phyloP scores from a whole-genome alignment of 2,329 filamentous ascomycete genomes.

The Trematosphaeria pertusa region DNA sequence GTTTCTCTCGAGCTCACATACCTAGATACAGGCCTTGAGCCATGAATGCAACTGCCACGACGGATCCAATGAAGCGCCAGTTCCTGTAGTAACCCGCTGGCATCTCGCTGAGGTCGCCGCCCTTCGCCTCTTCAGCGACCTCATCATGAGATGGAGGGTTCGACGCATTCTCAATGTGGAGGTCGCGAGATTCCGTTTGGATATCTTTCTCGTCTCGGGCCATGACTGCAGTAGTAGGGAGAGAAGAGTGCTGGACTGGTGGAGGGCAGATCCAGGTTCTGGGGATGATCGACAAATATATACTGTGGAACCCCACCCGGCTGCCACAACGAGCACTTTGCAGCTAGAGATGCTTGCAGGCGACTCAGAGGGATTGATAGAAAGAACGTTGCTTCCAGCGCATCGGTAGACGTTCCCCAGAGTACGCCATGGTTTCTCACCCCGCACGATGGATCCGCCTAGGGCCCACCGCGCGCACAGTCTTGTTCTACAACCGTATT shows the following conservation, averaged over 20 bases:
- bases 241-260: neutral
- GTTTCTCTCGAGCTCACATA: neutral
- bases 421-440: neutral
- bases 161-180: conserved; percentile 12
- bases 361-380: too few relatives aligned
- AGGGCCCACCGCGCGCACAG: neutral
- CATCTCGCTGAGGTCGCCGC: conserved; percentile 23
- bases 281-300: conserved; percentile 8
- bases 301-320: neutral
- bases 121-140: conserved; percentile 6
- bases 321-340: neutral
- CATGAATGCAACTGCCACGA: conserved; percentile 22
- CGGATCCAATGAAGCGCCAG: conserved; percentile 24
- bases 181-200: conserved; percentile 2
- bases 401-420: conserved; percentile 5
- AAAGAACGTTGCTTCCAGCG: neutral
- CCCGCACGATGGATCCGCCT: neutral
- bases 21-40: conserved; percentile 24
- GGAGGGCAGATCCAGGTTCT: neutral
- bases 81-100: conserved; percentile 22
- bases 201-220: conserved; percentile 9
- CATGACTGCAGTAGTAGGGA: too few relatives aligned
- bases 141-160: conserved; percentile 2
- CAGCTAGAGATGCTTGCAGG: too few relatives aligned
- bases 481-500: neutral